Evolutionary conservation across 2,329 filamentous ascomycete species (phyloP).

Genomic region (Pestalotiopsis sp.): DNA sequence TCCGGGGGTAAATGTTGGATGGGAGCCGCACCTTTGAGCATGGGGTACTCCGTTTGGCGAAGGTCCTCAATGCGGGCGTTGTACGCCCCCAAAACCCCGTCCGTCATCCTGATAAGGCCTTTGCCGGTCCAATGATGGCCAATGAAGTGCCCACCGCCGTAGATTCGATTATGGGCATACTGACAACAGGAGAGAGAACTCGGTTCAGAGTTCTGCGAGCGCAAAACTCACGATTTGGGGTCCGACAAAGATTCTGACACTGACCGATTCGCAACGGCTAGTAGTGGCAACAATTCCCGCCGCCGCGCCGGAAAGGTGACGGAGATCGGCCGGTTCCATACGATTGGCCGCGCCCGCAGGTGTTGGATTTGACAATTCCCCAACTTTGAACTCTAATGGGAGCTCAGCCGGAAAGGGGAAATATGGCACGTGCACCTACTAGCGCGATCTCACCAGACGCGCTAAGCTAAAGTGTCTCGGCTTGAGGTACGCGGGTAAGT

Average conservation of each 20-base stretch:
- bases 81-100: constrained; percentile 41
- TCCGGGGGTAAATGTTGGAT: constrained; percentile 4
- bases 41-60: constrained; percentile 64
- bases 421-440: not conserved
- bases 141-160: not conserved
- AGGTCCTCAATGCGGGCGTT: constrained; percentile 60
- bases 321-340: not conserved
- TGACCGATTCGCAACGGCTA: not conserved
- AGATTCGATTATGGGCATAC: not conserved
- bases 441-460: not conserved
- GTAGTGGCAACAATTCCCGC: not conserved
- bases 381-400: not conserved
- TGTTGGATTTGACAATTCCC: not conserved
- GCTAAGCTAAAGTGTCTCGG: not conserved
- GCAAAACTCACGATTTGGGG: not conserved
- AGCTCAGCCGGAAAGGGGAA: not conserved
- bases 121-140: constrained; percentile 18
- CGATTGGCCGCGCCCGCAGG: not conserved
- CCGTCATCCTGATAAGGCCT: constrained; percentile 24
- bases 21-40: constrained; percentile 58
- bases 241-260: not conserved
- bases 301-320: not conserved
- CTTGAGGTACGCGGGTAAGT: not conserved
- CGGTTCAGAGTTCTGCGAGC: not conserved
- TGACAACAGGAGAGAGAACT: not conserved